These are phyloP conservation scores for Trypanosoma conorhini DNA, from an alignment of 208 protist genomes.

Conservation along the genomic window DNA sequence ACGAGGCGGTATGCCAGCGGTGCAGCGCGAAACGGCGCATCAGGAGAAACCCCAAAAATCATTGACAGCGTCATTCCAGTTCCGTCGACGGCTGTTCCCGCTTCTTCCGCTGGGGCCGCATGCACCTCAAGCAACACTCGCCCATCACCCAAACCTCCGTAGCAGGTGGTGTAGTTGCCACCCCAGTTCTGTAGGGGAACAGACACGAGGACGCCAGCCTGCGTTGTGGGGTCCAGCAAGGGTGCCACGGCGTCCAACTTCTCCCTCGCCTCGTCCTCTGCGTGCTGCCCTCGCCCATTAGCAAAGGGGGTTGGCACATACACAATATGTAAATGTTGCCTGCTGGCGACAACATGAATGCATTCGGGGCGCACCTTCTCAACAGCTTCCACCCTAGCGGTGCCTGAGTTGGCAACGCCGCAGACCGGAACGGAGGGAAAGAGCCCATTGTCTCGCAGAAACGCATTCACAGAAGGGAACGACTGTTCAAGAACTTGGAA, in stretches of 20 bases:
- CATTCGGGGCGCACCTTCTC: neutral
- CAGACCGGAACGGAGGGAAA: neutral
- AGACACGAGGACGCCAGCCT: constrained; percentile 18
- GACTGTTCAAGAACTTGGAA: constrained; percentile 1
- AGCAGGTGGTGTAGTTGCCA: neutral
- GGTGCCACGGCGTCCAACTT: neutral
- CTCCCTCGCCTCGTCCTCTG: neutral
- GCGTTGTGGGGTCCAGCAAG: neutral
- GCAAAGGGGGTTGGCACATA: constrained; percentile 8
- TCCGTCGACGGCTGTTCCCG: neutral
- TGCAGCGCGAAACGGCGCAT: constrained; percentile 4
- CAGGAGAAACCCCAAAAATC: constrained; percentile 15
- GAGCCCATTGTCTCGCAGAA: neutral
- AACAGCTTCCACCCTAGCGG: neutral
- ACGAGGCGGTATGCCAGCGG: neutral
- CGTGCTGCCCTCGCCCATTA: neutral
- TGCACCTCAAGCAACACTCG: constrained; percentile 16
- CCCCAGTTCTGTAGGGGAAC: constrained; percentile 3
- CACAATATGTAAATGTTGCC: constrained; percentile 15
- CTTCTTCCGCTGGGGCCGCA: neutral
- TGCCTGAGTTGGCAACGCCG: neutral
- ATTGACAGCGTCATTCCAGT: constrained; percentile 17
- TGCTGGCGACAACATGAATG: constrained; percentile 20
- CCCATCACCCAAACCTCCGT: constrained; percentile 12
- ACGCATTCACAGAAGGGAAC: constrained; percentile 10